A percentile compares a stretch with the other conserved stretches of the same genome.
These are phyloP conservation scores for Yarrowia phangngaensis DNA, from an alignment of 805 yeast species.

Conservation along the genomic window DNA sequence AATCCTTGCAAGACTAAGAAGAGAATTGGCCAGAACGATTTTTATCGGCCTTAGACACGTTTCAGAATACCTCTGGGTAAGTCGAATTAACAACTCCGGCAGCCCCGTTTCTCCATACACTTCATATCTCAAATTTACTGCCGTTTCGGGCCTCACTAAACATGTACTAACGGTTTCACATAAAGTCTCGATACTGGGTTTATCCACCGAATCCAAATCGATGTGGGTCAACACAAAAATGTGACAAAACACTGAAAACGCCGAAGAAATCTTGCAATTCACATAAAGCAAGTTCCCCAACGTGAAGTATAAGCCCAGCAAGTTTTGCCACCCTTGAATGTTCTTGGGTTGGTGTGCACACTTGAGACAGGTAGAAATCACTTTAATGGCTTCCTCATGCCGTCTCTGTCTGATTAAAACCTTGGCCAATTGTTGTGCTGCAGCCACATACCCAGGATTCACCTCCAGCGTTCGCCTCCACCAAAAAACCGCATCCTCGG, in stretches of 20 bases:
- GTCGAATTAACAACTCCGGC: constrained; percentile 12
- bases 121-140: constrained; percentile 14
- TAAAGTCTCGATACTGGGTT: no score
- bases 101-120: constrained; percentile 20
- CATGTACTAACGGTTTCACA: no score
- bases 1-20: constrained; percentile 39
- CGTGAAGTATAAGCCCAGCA: constrained; percentile 33
- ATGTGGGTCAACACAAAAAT: constrained; percentile 31
- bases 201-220: no score
- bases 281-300: constrained; percentile 34
- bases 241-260: constrained; percentile 31
- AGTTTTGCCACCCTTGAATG: constrained; percentile 29
- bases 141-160: constrained; percentile 3
- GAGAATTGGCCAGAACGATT: constrained; percentile 32
- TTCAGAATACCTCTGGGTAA: neutral
- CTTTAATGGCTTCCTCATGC: constrained; percentile 22
- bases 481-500: constrained; percentile 32
- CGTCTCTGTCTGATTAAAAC: constrained; percentile 30
- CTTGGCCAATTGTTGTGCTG: constrained; percentile 34
- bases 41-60: no score
- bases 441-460: constrained; percentile 35
- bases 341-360: constrained; percentile 1
- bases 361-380: constrained; percentile 1
- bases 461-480: constrained; percentile 32
- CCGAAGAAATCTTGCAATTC: constrained; percentile 11